phyloP scores from a whole-genome alignment of 108 stramenopile genomes.

The Fragilariopsis cylindrus region DNA sequence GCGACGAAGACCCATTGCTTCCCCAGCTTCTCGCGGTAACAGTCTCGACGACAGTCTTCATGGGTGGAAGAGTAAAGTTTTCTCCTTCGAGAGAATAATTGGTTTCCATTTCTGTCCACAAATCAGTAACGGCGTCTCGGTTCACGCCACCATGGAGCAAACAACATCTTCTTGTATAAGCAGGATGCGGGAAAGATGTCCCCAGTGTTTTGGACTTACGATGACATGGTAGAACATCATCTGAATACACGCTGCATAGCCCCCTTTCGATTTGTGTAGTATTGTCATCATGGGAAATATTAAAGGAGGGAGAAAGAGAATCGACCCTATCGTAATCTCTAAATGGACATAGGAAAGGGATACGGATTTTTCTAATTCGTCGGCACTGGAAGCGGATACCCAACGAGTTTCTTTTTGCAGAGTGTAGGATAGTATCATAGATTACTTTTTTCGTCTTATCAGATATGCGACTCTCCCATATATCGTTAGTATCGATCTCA shows the following conservation, averaged over 20 bases:
- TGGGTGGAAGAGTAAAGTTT: background rate
- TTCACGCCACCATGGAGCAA: background rate
- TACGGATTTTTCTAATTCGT: background rate
- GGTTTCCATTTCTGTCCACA: slow-evolving; percentile 1
- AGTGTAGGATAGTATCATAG: background rate
- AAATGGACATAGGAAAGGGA: background rate
- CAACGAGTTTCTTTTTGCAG: background rate
- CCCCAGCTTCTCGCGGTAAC: slow-evolving; percentile 2
- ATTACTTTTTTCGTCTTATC: background rate
- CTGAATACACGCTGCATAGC: background rate
- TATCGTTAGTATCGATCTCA: background rate
- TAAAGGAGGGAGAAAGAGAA: background rate
- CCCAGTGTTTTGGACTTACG: background rate
- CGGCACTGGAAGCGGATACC: background rate
- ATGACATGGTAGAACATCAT: background rate
- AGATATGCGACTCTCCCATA: background rate
- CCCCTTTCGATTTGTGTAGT: background rate
- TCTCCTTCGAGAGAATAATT: background rate
- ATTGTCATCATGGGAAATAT: background rate
- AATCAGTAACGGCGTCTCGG: background rate
- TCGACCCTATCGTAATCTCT: background rate
- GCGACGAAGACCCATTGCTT: background rate
- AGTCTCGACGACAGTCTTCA: slow-evolving; percentile 6
- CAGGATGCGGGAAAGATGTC: background rate
- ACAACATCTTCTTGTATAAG: background rate